Evolutionary conservation across 1,284 basidiomycete genomes (phyloP).

Genomic region (Ceratobasidium sp.): DNA sequence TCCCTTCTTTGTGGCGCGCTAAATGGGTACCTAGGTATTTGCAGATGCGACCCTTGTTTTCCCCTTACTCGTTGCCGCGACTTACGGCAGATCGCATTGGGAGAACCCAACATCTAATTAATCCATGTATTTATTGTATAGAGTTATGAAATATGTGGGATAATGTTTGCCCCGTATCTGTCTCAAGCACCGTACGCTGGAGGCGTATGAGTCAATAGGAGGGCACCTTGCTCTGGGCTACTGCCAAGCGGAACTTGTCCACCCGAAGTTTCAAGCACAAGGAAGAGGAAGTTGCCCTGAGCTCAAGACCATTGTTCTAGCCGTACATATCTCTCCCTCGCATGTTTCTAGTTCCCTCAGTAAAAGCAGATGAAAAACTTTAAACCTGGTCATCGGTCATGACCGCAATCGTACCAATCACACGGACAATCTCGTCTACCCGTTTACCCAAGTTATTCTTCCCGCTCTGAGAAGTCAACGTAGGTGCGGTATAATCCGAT

Average conservation of each 20-base stretch:
- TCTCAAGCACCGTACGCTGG: conserved; percentile 76
- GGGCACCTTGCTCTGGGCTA: conserved; percentile 72
- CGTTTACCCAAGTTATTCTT: conserved; percentile 73
- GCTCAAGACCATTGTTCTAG: conserved; percentile 16
- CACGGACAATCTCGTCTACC: conserved; percentile 69
- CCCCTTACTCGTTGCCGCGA: conserved; percentile 89
- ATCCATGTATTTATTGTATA: conserved; percentile 23
- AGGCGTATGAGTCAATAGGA: conserved; percentile 82
- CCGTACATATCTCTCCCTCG: too few relatives aligned
- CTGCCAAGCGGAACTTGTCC: conserved; percentile 15
- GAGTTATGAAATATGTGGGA: conserved; percentile 26
- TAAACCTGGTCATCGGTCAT: conserved; percentile 55
- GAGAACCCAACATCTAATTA: conserved; percentile 45
- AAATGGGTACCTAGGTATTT: conserved; percentile 61
- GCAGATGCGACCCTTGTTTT: conserved; percentile 89
- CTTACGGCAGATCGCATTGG: conserved; percentile 77
- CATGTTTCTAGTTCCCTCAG: not conserved
- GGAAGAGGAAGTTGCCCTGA: conserved; percentile 26
- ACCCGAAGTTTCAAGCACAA: conserved; percentile 44
- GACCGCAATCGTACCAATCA: conserved; percentile 69
- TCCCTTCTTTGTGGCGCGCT: conserved; percentile 61
- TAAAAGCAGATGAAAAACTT: conserved; percentile 38
- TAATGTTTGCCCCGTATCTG: conserved; percentile 90
- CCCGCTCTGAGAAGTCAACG: conserved; percentile 70
- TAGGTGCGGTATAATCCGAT: conserved; percentile 67